Conservation (phyloP, 257 asterid genomes). For the Scutellaria minor region DNA sequence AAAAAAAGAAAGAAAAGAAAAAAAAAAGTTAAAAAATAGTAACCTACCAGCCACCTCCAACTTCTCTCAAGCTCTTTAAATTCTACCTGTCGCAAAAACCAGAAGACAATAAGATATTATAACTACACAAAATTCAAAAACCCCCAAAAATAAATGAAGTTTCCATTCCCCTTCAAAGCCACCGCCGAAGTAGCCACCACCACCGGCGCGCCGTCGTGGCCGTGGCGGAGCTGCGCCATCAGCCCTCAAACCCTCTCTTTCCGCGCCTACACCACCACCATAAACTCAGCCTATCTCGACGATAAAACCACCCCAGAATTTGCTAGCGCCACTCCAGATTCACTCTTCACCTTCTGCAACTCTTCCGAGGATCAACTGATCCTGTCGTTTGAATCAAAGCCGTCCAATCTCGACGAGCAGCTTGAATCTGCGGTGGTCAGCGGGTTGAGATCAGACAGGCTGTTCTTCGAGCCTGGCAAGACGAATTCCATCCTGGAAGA, state of each 20-base stretch:
- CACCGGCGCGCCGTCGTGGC: slow-evolving; percentile 44
- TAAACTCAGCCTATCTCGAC: slow-evolving; percentile 34
- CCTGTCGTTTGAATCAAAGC: too few species aligned
- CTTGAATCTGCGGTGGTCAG: slow-evolving; percentile 38
- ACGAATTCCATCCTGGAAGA: slow-evolving; percentile 63
- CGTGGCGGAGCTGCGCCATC: slow-evolving; percentile 57
- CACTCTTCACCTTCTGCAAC: too few species aligned
- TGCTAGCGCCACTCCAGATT: too few species aligned
- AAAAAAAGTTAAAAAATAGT: too few species aligned
- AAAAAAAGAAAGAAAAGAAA: neutral
- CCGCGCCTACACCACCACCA: slow-evolving; percentile 35
- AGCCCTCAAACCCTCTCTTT: slow-evolving; percentile 67
- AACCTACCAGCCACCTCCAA: neutral
- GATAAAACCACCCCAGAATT: too few species aligned
- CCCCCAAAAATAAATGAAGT: slow-evolving; percentile 43
- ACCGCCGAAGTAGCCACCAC: slow-evolving; percentile 21
- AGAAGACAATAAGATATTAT: neutral
- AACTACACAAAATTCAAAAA: slow-evolving; percentile 24
- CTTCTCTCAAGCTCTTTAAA: neutral
- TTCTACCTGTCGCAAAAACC: neutral
- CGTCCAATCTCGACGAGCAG: too few species aligned
- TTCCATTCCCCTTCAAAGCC: slow-evolving; percentile 66
- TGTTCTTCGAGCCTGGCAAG: slow-evolving; percentile 74
- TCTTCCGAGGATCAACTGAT: too few species aligned
- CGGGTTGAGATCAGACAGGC: slow-evolving; percentile 65